Base-by-base conservation (phyloP, 2,329 filamentous ascomycete species). In the Aspergillus floridensis region DNA sequence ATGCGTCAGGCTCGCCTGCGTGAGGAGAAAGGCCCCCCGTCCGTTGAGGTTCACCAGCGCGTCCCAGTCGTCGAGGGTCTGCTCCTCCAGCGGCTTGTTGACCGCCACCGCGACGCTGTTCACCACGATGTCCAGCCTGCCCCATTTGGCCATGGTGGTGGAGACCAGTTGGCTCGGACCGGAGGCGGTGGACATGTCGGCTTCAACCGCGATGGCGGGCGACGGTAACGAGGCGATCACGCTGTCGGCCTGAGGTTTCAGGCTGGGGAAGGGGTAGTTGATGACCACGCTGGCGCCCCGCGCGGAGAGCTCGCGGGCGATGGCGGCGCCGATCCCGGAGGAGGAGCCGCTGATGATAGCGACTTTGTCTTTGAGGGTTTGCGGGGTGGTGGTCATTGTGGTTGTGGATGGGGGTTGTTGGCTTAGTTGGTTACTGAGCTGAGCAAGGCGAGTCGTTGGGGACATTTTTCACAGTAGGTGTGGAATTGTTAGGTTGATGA, bases 231-330 rank as follows among this genome's bases (percentile, higher is more conserved):
- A 63, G 1, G 68, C 56, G 11, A 69, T 63, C 1, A 77, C 59
- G 0, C 58, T 61, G 2, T 75, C 66, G n/a, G 72, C 72, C 57
- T 77, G 68, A 2, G 55, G 58, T 41, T 65, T 46, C 1, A 64
- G 52, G 2, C 21, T 21, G 7, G 62, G 19, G 16, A 71, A 76
- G 1, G 80, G 77, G 66, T 83, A 84, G 71, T 81, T 83, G 68
- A 83, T 70, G 8, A 81, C 78, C 7, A 82, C 72, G 46, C 73
- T 74, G 35, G 81, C 80, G 49, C 81, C 81, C 14, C 77, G 77
- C 47, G 74, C 72, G 12, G 79, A 72, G 2, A 82, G 72, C 55
- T 81, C 80, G 26, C 62, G 58, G 7, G 63, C 65, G 41, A 70
- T 68, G 6, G 66, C 68, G 1, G 63, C 65, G 12, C 66, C 68